These are phyloP conservation scores for Solanum arcanum DNA, from an alignment of 257 asterid species.

Conservation along the genomic window DNA sequence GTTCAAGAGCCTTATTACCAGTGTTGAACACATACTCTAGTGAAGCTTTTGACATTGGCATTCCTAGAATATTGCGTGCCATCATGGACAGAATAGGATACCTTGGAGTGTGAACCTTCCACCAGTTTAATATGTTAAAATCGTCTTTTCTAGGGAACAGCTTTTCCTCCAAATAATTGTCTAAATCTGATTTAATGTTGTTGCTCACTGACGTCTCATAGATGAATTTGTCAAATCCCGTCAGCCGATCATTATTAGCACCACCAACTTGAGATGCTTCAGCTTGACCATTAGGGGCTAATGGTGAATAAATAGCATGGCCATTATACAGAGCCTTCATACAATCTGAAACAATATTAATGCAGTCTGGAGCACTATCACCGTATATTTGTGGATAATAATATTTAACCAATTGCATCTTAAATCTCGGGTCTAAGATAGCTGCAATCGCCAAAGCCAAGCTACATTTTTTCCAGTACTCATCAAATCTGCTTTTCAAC, in stretches of 20 bases:
- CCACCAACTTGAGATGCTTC: slow-evolving; percentile 37
- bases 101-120: slow-evolving; percentile 90
- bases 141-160: slow-evolving; percentile 66
- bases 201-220: slow-evolving; percentile 51
- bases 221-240: slow-evolving; percentile 65
- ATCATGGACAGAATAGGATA: slow-evolving; percentile 82
- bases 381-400: slow-evolving; percentile 83
- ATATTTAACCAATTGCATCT: slow-evolving; percentile 83
- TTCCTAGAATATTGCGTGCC: slow-evolving; percentile 86
- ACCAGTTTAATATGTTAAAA: slow-evolving; percentile 76
- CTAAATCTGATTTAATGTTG: slow-evolving; percentile 65
- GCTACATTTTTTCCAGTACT: slow-evolving; percentile 97
- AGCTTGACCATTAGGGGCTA: slow-evolving; percentile 42
- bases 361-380: slow-evolving; percentile 47
- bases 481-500: slow-evolving; percentile 74
- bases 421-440: slow-evolving; percentile 77
- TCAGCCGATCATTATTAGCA: slow-evolving; percentile 44
- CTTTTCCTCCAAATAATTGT: slow-evolving; percentile 85
- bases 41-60: slow-evolving; percentile 71
- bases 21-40: slow-evolving; percentile 39
- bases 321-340: slow-evolving; percentile 83
- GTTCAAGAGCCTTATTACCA: slow-evolving; percentile 43
- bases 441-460: slow-evolving; percentile 94
- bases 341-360: slow-evolving; percentile 67
- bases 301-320: slow-evolving; percentile 59